These are phyloP conservation scores for Lasiosphaeria miniovina DNA, from an alignment of 495 filamentous ascomycete genomes.

Conservation along the genomic window DNA sequence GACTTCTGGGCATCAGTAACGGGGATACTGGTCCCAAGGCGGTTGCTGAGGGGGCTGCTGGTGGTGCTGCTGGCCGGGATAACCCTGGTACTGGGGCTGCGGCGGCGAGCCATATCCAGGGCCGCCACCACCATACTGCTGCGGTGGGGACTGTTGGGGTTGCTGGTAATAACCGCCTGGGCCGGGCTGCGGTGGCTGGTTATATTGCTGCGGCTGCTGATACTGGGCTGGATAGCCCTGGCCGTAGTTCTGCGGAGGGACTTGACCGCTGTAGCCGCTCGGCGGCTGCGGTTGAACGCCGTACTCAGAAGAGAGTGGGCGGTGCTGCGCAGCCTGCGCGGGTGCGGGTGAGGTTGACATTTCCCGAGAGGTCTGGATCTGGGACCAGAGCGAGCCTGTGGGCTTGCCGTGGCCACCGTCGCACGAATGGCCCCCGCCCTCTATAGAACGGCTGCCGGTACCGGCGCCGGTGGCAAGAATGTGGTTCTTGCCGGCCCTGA, in stretches of 20 bases:
- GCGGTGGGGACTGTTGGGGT: constrained; percentile 5
- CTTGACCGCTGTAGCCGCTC: constrained; percentile 10
- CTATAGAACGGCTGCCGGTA: constrained; percentile 22
- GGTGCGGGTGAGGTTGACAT: constrained; percentile 13
- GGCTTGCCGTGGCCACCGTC: constrained; percentile 51
- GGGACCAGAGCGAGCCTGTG: constrained; percentile 49
- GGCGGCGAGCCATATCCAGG: constrained; percentile 10
- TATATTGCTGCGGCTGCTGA: constrained; percentile 4
- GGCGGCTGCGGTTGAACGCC: constrained; percentile 1
- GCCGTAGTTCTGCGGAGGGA: constrained; percentile 1
- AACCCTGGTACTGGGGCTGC: constrained; percentile 7
- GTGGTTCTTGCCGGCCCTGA: constrained; percentile 76
- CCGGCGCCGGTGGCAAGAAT: constrained; percentile 21
- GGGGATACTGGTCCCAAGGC: background rate
- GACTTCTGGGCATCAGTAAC: background rate
- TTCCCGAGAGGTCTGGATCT: constrained; percentile 34
- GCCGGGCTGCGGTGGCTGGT: background rate
- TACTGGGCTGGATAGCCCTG: constrained; percentile 2
- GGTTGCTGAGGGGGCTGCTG: background rate
- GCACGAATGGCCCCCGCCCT: constrained; percentile 35
- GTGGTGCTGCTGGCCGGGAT: constrained; percentile 5
- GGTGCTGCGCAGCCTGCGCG: background rate
- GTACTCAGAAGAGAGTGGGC: constrained; percentile 3
- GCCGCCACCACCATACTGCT: constrained; percentile 2
- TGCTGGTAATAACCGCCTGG: constrained; percentile 1